Conservation (phyloP, 768 basidiomycete genomes). For the Suillus bovinus region DNA sequence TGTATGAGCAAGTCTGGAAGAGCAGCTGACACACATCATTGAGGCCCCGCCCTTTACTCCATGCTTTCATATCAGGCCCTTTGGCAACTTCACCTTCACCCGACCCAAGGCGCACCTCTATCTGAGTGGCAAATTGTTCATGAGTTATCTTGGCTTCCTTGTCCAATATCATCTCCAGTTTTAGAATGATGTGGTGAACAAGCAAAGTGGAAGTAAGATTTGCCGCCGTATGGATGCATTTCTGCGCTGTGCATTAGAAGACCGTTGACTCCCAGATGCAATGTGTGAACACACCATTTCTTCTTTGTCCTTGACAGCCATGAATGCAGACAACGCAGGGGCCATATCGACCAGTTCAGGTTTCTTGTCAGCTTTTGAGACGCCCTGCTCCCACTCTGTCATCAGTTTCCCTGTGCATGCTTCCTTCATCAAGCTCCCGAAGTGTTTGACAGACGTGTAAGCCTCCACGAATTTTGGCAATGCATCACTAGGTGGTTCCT, state of each 20-base stretch:
- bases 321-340: conserved; percentile 68
- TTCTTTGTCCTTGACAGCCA: conserved; percentile 89
- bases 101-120: conserved; percentile 86
- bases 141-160: conserved; percentile 90
- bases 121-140: conserved; percentile 79
- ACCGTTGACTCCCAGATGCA: background rate
- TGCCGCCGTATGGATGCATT: conserved; percentile 73
- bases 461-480: conserved; percentile 64
- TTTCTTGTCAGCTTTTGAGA: conserved; percentile 54
- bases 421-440: conserved; percentile 84
- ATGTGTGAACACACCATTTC: conserved; percentile 67
- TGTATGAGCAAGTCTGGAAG: background rate
- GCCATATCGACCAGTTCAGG: conserved; percentile 82
- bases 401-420: conserved; percentile 82
- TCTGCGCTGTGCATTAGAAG: conserved; percentile 46
- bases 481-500: conserved; percentile 75
- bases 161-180: conserved; percentile 89
- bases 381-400: conserved; percentile 77
- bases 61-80: conserved; percentile 90
- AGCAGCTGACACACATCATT: conserved; percentile 58
- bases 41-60: conserved; percentile 76
- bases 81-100: conserved; percentile 63
- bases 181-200: conserved; percentile 80
- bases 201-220: conserved; percentile 86
- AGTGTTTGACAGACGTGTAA: conserved; percentile 59